These are phyloP conservation scores for Fraxinus nigra DNA, from an alignment of 305 asterid species.

Conservation along the genomic window DNA sequence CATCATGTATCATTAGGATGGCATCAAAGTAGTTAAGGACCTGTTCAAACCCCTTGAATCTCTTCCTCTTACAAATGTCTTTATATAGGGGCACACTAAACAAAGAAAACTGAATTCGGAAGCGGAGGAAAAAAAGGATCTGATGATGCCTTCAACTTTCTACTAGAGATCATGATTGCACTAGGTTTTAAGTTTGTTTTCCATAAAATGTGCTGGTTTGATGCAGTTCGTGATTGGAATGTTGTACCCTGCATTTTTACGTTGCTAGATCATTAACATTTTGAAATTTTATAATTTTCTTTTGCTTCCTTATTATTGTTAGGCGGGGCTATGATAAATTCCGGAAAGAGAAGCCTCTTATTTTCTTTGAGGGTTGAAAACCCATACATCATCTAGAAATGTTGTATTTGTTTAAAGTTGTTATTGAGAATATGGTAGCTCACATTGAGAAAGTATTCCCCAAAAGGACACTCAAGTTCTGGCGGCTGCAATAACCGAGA, in stretches of 20 bases:
- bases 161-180: not conserved
- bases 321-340: conserved; percentile 97
- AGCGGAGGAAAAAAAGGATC: not conserved
- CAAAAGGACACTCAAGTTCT: conserved; percentile 54
- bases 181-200: not conserved
- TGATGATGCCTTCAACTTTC: not conserved
- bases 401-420: conserved; percentile 61
- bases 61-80: not conserved
- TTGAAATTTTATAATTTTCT: conserved; percentile 5
- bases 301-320: conserved; percentile 20
- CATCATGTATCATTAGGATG: conserved; percentile 6
- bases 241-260: not conserved
- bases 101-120: not conserved
- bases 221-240: not conserved
- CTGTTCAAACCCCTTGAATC: not conserved
- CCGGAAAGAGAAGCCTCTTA: conserved; percentile 81
- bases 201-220: not conserved
- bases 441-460: conserved; percentile 67
- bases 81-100: not conserved
- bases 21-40: not conserved
- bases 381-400: conserved; percentile 63
- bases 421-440: conserved; percentile 64
- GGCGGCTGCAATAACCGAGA: conserved; percentile 95
- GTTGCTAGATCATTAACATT: not conserved
- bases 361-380: conserved; percentile 67